phyloP scores from a whole-genome alignment of 2,329 filamentous ascomycete genomes.

The Ustulina deusta region DNA sequence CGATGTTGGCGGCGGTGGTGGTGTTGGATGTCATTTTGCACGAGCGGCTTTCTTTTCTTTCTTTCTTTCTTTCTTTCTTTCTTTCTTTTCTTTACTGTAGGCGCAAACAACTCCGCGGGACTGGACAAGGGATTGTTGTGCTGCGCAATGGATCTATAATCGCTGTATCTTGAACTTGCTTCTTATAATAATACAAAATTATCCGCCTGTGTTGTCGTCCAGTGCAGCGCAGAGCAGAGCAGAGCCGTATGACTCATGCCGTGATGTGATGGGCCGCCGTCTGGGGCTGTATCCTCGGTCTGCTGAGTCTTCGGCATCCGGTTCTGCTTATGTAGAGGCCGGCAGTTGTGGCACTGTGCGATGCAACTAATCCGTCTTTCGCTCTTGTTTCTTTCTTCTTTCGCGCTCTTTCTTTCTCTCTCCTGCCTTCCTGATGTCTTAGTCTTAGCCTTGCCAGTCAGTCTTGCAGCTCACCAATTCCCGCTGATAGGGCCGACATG shows the following conservation, averaged over 20 bases:
- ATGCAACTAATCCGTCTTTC: not conserved
- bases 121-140: too few species aligned
- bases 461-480: too few species aligned
- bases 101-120: too few species aligned
- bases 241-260: conserved; percentile 33
- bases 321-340: not conserved
- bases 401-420: not conserved
- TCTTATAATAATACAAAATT: conserved; percentile 9
- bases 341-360: not conserved
- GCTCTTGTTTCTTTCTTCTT: not conserved
- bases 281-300: conserved; percentile 5
- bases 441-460: too few species aligned
- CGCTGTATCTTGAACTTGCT: not conserved
- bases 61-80: too few species aligned
- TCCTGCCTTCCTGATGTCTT: not conserved
- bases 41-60: not conserved
- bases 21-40: conserved; percentile 18
- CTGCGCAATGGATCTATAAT: not conserved
- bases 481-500: not conserved
- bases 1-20: conserved; percentile 4
- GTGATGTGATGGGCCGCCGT: conserved; percentile 13
- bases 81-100: too few species aligned
- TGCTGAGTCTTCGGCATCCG: conserved; percentile 23
- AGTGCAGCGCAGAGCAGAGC: not conserved
- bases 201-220: not conserved